These are phyloP conservation scores for Gynochthodes officinalis DNA, from an alignment of 257 asterid genomes.

Conservation along the genomic window DNA sequence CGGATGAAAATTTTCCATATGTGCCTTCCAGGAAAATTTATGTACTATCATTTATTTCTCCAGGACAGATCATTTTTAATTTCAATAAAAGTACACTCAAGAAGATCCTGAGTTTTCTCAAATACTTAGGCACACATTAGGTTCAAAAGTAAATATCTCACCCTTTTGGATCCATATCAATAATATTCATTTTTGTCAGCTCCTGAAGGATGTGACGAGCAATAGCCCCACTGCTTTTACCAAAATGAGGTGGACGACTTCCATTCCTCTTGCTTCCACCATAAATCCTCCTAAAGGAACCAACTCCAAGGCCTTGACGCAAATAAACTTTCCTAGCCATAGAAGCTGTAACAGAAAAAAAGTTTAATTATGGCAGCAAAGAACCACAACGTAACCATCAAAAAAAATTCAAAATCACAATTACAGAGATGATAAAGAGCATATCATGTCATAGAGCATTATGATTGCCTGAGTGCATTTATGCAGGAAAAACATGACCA, in stretches of 20 bases:
- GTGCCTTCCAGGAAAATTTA: not conserved
- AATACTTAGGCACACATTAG: not conserved
- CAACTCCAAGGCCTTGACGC: constrained; percentile 87
- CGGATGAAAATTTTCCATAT: not conserved
- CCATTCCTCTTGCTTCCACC: constrained; percentile 90
- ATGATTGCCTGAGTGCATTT: not conserved
- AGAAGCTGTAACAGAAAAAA: constrained; percentile 48
- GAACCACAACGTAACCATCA: not conserved
- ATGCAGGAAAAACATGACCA: not conserved
- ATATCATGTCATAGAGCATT: not conserved
- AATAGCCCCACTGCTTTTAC: constrained; percentile 61
- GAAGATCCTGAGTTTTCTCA: not conserved
- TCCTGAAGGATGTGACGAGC: constrained; percentile 72
- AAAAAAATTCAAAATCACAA: not conserved
- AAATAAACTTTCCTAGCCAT: constrained; percentile 77
- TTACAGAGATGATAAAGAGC: not conserved
- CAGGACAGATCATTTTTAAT: not conserved
- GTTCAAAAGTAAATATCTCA: constrained; percentile 22
- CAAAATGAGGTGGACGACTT: constrained; percentile 60
- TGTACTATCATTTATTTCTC: not conserved
- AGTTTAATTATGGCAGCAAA: not conserved
- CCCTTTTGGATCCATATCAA: constrained; percentile 61
- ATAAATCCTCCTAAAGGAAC: constrained; percentile 72
- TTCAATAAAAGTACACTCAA: not conserved
- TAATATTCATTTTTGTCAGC: constrained; percentile 49